Conservation (phyloP, 805 yeast genomes). For the Phaffomyces opuntiae region DNA sequence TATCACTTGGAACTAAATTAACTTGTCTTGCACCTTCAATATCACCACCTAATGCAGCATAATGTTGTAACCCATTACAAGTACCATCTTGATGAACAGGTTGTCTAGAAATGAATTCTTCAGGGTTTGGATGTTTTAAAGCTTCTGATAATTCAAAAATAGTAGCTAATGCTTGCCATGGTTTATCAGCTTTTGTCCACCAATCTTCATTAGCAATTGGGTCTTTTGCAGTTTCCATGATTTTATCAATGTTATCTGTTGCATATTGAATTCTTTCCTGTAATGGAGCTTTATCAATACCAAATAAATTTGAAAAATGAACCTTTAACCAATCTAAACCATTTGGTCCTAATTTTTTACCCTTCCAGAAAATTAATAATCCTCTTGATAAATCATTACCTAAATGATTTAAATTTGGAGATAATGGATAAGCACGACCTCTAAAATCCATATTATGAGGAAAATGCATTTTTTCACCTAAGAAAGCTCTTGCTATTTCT, state of each 20-base stretch:
- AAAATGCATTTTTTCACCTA: conserved; percentile 71
- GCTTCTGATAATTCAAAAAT: conserved; percentile 65
- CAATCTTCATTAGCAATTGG: conserved; percentile 53
- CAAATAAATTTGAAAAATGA: conserved; percentile 67
- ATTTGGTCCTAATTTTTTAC: conserved; percentile 53
- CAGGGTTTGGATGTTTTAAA: conserved; percentile 53
- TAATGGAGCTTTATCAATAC: conserved; percentile 67
- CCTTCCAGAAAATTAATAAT: conserved; percentile 69
- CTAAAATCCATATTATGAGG: conserved; percentile 80
- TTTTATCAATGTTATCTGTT: conserved; percentile 47
- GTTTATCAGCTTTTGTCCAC: conserved; percentile 74
- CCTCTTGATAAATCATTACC: conserved; percentile 77
- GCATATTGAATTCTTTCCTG: conserved; percentile 54
- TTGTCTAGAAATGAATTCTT: conserved; percentile 56
- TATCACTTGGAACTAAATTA: conserved; percentile 60
- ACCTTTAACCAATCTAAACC: conserved; percentile 74
- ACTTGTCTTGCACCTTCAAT: conserved; percentile 77
- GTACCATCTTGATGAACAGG: conserved; percentile 88
- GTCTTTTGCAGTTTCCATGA: conserved; percentile 51
- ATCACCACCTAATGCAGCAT: conserved; percentile 85
- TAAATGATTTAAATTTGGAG: conserved; percentile 75
- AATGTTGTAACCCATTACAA: conserved; percentile 80
- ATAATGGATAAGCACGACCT: conserved; percentile 78
- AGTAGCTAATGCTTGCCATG: conserved; percentile 75
- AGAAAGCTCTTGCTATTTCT: conserved; percentile 90